Evolutionary conservation across 768 basidiomycete species (phyloP).

Genomic region (Daedalea quercina): DNA sequence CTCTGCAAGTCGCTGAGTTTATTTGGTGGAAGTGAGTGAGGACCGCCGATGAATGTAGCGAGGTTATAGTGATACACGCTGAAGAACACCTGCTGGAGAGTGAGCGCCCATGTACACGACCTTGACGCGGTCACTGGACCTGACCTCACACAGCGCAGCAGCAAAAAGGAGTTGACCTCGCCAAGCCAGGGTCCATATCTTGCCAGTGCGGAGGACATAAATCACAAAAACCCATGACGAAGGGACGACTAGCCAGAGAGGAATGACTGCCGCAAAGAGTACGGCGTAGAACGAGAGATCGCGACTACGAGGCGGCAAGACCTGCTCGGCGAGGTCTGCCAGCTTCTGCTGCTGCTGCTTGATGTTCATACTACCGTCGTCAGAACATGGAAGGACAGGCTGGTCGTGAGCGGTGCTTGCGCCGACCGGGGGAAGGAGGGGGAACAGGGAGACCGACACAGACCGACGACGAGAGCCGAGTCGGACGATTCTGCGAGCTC

Average conservation of each 20-base stretch:
- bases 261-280: conserved; percentile 47
- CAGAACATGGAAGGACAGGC: neutral
- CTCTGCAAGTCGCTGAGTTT: conserved; percentile 50
- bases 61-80: conserved; percentile 58
- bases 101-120: neutral
- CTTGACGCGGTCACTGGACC: conserved; percentile 11
- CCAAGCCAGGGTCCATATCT: conserved; percentile 36
- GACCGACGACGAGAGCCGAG: neutral
- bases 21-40: conserved; percentile 37
- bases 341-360: conserved; percentile 6
- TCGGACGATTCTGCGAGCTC: neutral
- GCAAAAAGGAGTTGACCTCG: conserved; percentile 34
- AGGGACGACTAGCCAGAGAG: conserved; percentile 58
- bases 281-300: conserved; percentile 51
- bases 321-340: conserved; percentile 22
- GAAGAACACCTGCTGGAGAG: conserved; percentile 49
- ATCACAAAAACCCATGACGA: conserved; percentile 58
- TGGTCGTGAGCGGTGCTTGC: neutral
- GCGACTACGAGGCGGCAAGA: conserved; percentile 31
- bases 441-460: neutral
- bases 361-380: neutral
- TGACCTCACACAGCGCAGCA: conserved; percentile 55
- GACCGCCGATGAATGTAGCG: conserved; percentile 38
- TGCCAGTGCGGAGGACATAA: conserved; percentile 38
- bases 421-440: neutral